phyloP scores from a whole-genome alignment of 495 filamentous ascomycete genomes.

The Aspergillus coremiiformis region DNA sequence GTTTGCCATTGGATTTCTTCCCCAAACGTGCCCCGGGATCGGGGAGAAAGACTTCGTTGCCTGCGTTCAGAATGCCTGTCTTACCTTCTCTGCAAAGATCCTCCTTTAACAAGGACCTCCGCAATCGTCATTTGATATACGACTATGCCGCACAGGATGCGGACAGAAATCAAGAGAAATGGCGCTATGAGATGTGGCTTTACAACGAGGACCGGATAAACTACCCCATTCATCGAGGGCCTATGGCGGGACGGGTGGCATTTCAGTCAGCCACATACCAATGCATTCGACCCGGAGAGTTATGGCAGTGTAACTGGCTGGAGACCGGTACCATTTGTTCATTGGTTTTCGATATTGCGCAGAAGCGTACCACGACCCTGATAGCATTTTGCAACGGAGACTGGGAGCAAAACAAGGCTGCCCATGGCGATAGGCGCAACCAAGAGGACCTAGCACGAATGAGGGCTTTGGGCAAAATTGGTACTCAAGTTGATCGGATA shows the following conservation, averaged over 20 bases:
- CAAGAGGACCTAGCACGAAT: constrained; percentile 25
- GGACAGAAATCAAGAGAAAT: constrained; percentile 31
- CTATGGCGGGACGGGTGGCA: constrained; percentile 34
- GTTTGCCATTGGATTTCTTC: background rate
- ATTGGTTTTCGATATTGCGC: constrained; percentile 31
- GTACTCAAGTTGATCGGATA: constrained; percentile 27
- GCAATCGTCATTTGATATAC: constrained; percentile 36
- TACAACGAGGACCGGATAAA: constrained; percentile 34
- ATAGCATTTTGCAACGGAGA: constrained; percentile 35
- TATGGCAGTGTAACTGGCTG: constrained; percentile 38
- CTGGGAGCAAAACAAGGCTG: constrained; percentile 27
- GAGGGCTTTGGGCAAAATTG: constrained; percentile 27
- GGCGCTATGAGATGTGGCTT: constrained; percentile 42
- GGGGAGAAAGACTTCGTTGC: background rate
- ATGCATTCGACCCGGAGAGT: constrained; percentile 32
- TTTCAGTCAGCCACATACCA: constrained; percentile 33
- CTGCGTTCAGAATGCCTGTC: constrained; percentile 24
- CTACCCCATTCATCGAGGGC: constrained; percentile 37
- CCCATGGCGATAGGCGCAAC: constrained; percentile 35
- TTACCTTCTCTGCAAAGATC: constrained; percentile 16
- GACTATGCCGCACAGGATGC: constrained; percentile 28
- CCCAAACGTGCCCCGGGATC: background rate
- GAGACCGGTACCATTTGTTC: constrained; percentile 36
- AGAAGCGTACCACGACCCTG: constrained; percentile 25
- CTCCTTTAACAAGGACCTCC: constrained; percentile 30